Evolutionary conservation across 257 asterid genomes (phyloP).

Genomic region (Solanum tarapatanum): DNA sequence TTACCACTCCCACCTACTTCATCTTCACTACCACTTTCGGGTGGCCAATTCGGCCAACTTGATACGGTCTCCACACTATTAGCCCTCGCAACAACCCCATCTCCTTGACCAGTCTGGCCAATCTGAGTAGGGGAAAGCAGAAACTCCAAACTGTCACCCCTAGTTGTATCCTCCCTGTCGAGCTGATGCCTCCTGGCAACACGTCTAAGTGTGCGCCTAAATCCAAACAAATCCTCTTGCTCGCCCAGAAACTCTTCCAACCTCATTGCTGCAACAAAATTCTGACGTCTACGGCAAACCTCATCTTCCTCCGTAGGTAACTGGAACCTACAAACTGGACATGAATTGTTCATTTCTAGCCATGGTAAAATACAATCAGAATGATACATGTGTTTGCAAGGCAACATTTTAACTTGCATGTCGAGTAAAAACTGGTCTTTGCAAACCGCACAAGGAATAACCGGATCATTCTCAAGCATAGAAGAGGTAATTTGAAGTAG

Average conservation of each 20-base stretch:
- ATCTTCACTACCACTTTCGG: slow-evolving; percentile 43
- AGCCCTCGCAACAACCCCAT: slow-evolving; percentile 48
- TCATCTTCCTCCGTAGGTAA: slow-evolving; percentile 38
- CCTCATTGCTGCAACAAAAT: slow-evolving; percentile 25
- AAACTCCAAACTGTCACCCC: slow-evolving; percentile 37
- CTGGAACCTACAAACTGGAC: slow-evolving; percentile 78
- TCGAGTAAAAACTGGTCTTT: slow-evolving; percentile 49
- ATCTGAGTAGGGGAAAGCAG: slow-evolving; percentile 53
- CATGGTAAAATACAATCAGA: slow-evolving; percentile 76
- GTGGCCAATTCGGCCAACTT: slow-evolving; percentile 56
- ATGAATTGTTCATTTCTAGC: slow-evolving; percentile 72
- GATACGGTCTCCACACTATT: slow-evolving; percentile 66
- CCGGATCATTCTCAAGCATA: slow-evolving; percentile 40
- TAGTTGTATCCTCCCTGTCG: slow-evolving; percentile 6
- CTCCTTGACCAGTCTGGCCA: slow-evolving; percentile 59
- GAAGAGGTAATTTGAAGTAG: slow-evolving; percentile 24
- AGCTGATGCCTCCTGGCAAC: slow-evolving; percentile 28
- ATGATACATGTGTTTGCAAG: slow-evolving; percentile 66
- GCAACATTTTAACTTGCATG: slow-evolving; percentile 48
- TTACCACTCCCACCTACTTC: slow-evolving; percentile 13
- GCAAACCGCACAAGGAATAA: slow-evolving; percentile 59
- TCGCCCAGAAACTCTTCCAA: slow-evolving; percentile 59
- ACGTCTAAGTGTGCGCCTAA: slow-evolving; percentile 43
- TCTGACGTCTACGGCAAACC: slow-evolving; percentile 15
- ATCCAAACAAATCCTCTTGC: slow-evolving; percentile 31